A percentile compares a stretch with the other conserved stretches of the same genome.
These are phyloP conservation scores for Trametes villosa DNA, from an alignment of 768 basidiomycete species.

Conservation along the genomic window DNA sequence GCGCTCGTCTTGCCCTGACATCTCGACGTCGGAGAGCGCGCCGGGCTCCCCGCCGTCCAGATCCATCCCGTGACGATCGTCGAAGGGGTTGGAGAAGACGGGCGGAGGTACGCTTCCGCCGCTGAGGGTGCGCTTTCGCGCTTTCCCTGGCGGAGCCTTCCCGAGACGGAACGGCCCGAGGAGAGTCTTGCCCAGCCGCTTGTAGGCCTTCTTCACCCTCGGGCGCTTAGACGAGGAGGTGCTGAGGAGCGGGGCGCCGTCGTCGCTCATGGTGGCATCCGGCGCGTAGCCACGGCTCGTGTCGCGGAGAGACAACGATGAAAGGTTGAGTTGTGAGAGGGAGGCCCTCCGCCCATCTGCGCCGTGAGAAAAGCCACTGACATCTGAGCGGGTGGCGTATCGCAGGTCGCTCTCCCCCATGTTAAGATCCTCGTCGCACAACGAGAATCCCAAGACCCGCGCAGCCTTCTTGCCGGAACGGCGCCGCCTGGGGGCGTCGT, in stretches of 20 bases:
- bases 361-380: not conserved
- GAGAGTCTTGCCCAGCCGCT: not conserved
- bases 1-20: not conserved
- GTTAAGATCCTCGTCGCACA: not conserved
- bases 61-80: no score
- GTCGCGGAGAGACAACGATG: not conserved
- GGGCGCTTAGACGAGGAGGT: not conserved
- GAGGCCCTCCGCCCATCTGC: not conserved
- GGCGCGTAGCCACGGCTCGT: not conserved
- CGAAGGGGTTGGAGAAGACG: no score
- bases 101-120: no score
- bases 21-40: not conserved
- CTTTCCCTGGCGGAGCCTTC: not conserved
- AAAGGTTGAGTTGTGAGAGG: not conserved
- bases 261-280: not conserved
- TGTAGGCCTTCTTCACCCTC: not conserved
- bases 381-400: not conserved
- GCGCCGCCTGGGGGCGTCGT: not conserved
- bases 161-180: not conserved
- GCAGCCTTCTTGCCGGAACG: slow-evolving; percentile 6
- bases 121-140: not conserved
- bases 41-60: not conserved
- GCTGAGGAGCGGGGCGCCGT: slow-evolving; percentile 1
- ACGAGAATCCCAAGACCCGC: not conserved
- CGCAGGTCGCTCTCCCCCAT: not conserved